phyloP scores from a whole-genome alignment of 495 filamentous ascomycete species.

The Aspergillus leporis region DNA sequence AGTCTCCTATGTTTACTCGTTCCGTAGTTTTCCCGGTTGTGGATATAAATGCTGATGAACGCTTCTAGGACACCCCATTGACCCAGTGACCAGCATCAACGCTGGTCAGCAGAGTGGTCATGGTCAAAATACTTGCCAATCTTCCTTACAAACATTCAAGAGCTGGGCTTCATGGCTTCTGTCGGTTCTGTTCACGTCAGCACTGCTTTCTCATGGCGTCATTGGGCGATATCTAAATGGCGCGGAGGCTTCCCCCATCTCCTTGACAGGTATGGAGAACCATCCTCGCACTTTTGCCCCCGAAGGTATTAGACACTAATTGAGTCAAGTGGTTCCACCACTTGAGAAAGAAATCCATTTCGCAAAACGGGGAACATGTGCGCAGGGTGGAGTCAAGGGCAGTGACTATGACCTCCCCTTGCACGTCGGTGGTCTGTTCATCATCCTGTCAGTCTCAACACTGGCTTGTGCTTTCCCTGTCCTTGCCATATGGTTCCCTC shows the following conservation, averaged over 20 bases:
- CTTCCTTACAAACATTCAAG: conserved; percentile 20
- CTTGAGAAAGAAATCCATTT: conserved; percentile 1
- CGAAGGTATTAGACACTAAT: too few relatives aligned
- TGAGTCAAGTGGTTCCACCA: not conserved
- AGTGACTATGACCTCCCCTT: conserved; percentile 55
- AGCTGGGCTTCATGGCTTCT: conserved; percentile 31
- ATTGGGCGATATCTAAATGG: conserved; percentile 13
- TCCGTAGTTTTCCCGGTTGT: not conserved
- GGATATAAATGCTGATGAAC: not conserved
- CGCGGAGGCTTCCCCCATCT: not conserved
- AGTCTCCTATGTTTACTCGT: not conserved
- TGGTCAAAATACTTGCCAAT: conserved; percentile 9
- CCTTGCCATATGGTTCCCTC: conserved; percentile 38
- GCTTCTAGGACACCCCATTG: conserved; percentile 26
- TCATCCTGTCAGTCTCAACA: conserved; percentile 65
- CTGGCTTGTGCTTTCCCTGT: conserved; percentile 47
- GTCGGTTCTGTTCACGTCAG: conserved; percentile 29
- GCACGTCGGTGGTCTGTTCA: conserved; percentile 67
- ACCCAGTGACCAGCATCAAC: conserved; percentile 10
- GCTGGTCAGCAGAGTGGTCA: conserved; percentile 7
- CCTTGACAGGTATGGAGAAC: not conserved
- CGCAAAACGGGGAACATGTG: conserved; percentile 27
- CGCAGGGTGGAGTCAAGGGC: conserved; percentile 25
- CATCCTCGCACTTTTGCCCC: not conserved
- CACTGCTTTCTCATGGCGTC: conserved; percentile 25